These are phyloP conservation scores for Fusarium gaditjirri DNA, from an alignment of 2,329 filamentous ascomycete genomes.

Conservation along the genomic window DNA sequence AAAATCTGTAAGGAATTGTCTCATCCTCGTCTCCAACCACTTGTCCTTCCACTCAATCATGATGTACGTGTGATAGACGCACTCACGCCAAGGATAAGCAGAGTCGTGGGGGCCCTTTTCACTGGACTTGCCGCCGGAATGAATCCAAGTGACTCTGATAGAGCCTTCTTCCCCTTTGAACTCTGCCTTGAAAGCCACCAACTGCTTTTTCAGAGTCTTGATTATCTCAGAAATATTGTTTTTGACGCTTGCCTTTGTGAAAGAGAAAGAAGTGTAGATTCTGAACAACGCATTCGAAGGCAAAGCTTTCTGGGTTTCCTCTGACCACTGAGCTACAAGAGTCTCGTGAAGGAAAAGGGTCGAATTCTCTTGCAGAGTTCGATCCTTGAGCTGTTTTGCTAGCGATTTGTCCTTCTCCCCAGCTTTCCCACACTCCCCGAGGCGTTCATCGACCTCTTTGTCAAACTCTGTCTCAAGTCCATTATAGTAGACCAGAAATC, in stretches of 20 bases:
- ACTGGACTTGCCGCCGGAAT: slow-evolving; percentile 37
- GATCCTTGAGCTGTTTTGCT: slow-evolving; percentile 37
- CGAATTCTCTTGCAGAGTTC: neutral
- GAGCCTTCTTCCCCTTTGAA: slow-evolving; percentile 32
- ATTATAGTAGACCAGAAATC: slow-evolving; percentile 31
- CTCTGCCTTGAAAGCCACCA: slow-evolving; percentile 26
- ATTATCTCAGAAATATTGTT: neutral
- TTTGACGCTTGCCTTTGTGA: neutral
- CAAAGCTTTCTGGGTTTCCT: neutral
- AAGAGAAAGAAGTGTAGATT: neutral
- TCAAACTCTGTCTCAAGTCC: slow-evolving; percentile 12
- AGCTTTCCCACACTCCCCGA: neutral
- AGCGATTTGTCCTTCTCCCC: fast-evolving
- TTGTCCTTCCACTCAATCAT: slow-evolving; percentile 48
- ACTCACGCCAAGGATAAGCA: slow-evolving; percentile 47
- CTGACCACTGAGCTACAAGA: slow-evolving; percentile 8
- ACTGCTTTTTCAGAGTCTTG: slow-evolving; percentile 6
- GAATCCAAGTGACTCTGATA: slow-evolving; percentile 45
- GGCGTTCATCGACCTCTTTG: neutral
- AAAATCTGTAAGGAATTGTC: slow-evolving; percentile 2
- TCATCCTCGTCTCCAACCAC: slow-evolving; percentile 45
- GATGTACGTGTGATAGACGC: slow-evolving; percentile 45
- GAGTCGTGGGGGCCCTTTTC: slow-evolving; percentile 9
- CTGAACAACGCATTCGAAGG: neutral
- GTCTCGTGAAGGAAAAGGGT: neutral